Conservation (phyloP, 306 rosid species). For the Castanea mollissima region DNA sequence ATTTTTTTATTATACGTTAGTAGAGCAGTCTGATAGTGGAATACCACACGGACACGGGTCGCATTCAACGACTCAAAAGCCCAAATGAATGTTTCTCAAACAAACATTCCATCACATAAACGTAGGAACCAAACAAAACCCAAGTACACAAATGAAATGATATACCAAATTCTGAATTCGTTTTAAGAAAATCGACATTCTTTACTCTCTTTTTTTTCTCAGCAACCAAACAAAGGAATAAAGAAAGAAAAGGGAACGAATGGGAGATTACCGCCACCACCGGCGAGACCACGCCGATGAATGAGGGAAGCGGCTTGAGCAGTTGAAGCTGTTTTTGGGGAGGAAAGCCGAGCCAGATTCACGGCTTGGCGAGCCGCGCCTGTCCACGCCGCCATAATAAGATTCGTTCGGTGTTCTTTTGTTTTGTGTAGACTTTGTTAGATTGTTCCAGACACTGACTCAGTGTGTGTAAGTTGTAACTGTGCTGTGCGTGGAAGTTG, state of each 20-base stretch:
- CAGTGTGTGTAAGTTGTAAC: not conserved
- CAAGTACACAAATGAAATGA: not conserved
- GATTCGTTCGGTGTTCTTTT: slow-evolving; percentile 4
- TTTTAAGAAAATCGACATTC: not conserved
- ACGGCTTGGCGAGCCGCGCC: slow-evolving; percentile 38
- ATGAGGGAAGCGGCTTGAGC: slow-evolving; percentile 30
- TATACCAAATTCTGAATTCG: not conserved
- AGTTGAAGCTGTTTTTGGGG: slow-evolving; percentile 26
- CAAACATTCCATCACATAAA: no score
- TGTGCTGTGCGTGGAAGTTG: not conserved
- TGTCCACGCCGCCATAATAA: slow-evolving; percentile 47
- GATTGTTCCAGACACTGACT: not conserved
- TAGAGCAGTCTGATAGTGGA: not conserved
- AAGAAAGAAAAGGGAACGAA: not conserved
- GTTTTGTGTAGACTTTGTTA: no score
- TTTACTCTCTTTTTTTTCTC: not conserved
- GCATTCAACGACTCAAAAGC: not conserved
- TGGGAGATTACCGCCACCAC: slow-evolving; percentile 32
- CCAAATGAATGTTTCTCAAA: not conserved
- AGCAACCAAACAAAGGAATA: not conserved
- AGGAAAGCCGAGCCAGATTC: slow-evolving; percentile 32
- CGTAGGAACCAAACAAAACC: not conserved
- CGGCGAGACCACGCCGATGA: slow-evolving; percentile 52
- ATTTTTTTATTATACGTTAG: not conserved
- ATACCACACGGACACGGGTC: not conserved